phyloP scores from a whole-genome alignment of 768 basidiomycete species.

The Gloeostereum incarnatum region DNA sequence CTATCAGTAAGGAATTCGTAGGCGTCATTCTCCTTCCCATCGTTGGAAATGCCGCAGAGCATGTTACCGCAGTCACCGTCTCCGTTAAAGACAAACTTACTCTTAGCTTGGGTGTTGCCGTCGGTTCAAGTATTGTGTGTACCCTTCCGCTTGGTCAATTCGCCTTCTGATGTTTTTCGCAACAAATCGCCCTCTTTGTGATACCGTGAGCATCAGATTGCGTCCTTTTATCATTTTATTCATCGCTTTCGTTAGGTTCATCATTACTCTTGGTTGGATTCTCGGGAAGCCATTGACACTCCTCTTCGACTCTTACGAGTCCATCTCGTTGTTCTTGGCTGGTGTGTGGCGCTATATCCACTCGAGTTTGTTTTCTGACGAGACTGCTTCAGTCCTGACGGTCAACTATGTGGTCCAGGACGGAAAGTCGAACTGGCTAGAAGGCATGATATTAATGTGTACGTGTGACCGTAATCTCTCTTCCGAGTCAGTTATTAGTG shows the following conservation, averaged over 20 bases:
- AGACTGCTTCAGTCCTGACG: slow-evolving; percentile 47
- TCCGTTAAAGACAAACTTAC: slow-evolving; percentile 87
- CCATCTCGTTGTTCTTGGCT: slow-evolving; percentile 45
- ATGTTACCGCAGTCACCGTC: slow-evolving; percentile 86
- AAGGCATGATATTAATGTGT: slow-evolving; percentile 69
- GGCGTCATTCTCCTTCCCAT: slow-evolving; percentile 77
- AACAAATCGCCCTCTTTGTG: slow-evolving; percentile 84
- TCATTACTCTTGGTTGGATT: slow-evolving; percentile 72
- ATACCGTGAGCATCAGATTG: slow-evolving; percentile 58
- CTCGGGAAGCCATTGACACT: slow-evolving; percentile 73
- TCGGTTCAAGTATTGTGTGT: slow-evolving; percentile 74
- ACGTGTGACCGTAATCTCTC: slow-evolving; percentile 16
- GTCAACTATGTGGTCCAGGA: slow-evolving; percentile 79
- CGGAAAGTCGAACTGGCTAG: slow-evolving; percentile 79
- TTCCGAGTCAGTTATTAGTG: slow-evolving; percentile 1
- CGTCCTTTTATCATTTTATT: neutral
- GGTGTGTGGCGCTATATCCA: slow-evolving; percentile 19
- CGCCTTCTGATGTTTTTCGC: slow-evolving; percentile 4
- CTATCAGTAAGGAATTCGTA: slow-evolving; percentile 49
- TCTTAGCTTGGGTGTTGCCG: slow-evolving; percentile 82
- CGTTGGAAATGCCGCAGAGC: slow-evolving; percentile 85
- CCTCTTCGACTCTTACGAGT: slow-evolving; percentile 87
- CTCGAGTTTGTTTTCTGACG: neutral
- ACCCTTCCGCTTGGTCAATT: slow-evolving; percentile 1
- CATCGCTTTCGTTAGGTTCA: slow-evolving; percentile 35